A percentile compares a stretch with the other conserved stretches of the same genome.
These are phyloP conservation scores for Jackrogersella minutella DNA, from an alignment of 495 filamentous ascomycete species.

Conservation along the genomic window DNA sequence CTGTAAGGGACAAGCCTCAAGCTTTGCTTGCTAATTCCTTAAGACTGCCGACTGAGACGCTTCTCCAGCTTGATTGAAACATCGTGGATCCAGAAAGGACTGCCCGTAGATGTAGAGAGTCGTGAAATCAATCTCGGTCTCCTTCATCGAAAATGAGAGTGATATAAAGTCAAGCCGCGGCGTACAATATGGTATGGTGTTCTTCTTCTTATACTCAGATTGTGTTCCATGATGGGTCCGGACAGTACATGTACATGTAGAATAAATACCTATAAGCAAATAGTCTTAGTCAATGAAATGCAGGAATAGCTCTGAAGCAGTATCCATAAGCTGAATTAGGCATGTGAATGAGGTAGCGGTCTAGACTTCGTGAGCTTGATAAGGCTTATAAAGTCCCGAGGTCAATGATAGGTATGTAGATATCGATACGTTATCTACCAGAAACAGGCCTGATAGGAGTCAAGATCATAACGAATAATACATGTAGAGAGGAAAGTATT, in stretches of 20 bases:
- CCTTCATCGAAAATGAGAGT: too few relatives aligned
- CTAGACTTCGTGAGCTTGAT: background rate
- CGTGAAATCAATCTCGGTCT: too few relatives aligned
- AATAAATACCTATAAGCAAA: background rate
- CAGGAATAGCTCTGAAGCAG: background rate
- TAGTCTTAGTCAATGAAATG: background rate
- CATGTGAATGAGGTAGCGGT: constrained; percentile 6
- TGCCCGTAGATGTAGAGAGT: too few relatives aligned
- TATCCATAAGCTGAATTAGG: background rate
- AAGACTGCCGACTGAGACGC: background rate
- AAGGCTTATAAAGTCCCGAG: background rate
- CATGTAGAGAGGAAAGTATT: background rate
- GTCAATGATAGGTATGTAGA: too few relatives aligned
- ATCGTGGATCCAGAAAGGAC: too few relatives aligned
- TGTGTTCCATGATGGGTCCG: background rate
- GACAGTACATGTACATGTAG: background rate
- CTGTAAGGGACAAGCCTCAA: background rate
- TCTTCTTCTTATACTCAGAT: background rate
- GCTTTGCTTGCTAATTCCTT: background rate
- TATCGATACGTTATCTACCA: constrained; percentile 1
- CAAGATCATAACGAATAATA: background rate
- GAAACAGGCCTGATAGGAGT: background rate
- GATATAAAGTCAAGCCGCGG: too few relatives aligned
- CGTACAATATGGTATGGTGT: too few relatives aligned
- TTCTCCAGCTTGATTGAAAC: background rate